phyloP scores from a whole-genome alignment of 208 protist species.

The Trypanosoma grayi region DNA sequence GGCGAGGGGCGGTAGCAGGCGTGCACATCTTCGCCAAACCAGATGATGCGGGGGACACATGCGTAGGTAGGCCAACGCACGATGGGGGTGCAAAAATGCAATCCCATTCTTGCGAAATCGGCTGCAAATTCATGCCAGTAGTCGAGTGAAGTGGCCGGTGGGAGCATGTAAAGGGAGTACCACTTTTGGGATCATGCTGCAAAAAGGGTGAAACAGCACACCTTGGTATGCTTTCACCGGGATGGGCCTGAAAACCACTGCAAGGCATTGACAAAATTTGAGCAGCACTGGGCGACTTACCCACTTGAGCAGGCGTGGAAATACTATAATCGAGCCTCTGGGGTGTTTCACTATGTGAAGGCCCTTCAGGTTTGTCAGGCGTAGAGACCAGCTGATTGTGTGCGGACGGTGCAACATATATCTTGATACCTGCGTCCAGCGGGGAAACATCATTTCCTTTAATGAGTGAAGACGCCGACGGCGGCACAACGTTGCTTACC shows the following conservation, averaged over 20 bases:
- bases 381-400: slow-evolving; percentile 8
- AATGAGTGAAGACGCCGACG: slow-evolving; percentile 77
- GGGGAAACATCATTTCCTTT: slow-evolving; percentile 76
- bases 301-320: slow-evolving; percentile 1
- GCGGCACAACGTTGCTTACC: slow-evolving; percentile 69
- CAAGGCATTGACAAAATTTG: not conserved
- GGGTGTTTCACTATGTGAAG: slow-evolving; percentile 2
- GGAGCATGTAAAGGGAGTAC: not conserved
- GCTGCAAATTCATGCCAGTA: not conserved
- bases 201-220: not conserved
- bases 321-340: slow-evolving; percentile 6
- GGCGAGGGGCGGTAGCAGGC: slow-evolving; percentile 25
- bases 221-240: not conserved
- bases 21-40: slow-evolving; percentile 2
- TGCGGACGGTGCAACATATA: slow-evolving; percentile 75
- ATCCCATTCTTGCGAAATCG: not conserved
- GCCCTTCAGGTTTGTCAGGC: slow-evolving; percentile 2
- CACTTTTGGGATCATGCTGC: not conserved
- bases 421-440: slow-evolving; percentile 82
- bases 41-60: not conserved
- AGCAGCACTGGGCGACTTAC: not conserved
- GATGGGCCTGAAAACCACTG: not conserved
- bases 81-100: slow-evolving; percentile 4
- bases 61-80: not conserved
- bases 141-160: not conserved